These are phyloP conservation scores for Hypoxylon fragiforme DNA, from an alignment of 495 filamentous ascomycete species.

Conservation along the genomic window DNA sequence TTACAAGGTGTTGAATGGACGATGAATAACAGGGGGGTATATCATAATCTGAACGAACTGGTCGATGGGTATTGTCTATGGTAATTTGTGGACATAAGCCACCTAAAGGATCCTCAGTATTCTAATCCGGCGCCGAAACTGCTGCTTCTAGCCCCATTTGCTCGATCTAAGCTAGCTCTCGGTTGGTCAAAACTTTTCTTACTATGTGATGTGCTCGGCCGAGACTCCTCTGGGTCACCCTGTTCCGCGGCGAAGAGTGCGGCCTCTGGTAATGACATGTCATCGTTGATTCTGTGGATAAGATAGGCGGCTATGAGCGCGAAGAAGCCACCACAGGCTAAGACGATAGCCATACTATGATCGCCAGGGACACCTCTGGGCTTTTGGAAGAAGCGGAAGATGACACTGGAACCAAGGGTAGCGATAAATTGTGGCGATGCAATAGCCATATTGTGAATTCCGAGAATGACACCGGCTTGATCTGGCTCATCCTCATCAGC, in stretches of 20 bases:
- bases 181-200: slow-evolving; percentile 39
- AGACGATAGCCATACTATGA: slow-evolving; percentile 80
- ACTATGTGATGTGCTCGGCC: slow-evolving; percentile 37
- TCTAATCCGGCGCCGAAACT: slow-evolving; percentile 51
- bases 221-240: slow-evolving; percentile 37
- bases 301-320: slow-evolving; percentile 77
- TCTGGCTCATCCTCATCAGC: slow-evolving; percentile 58
- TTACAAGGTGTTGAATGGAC: not conserved
- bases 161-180: slow-evolving; percentile 47
- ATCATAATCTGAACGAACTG: not conserved
- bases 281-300: slow-evolving; percentile 53
- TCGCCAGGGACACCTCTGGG: slow-evolving; percentile 80
- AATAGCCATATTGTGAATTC: slow-evolving; percentile 90
- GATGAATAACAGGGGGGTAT: not conserved
- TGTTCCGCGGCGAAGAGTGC: slow-evolving; percentile 45
- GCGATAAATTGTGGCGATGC: slow-evolving; percentile 87
- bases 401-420: slow-evolving; percentile 75
- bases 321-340: slow-evolving; percentile 77
- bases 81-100: not conserved
- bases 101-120: slow-evolving; percentile 38
- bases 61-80: too few relatives aligned
- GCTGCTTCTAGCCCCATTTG: slow-evolving; percentile 48
- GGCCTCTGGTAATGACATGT: slow-evolving; percentile 41
- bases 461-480: slow-evolving; percentile 86
- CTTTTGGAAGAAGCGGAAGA: slow-evolving; percentile 82